Conservation (phyloP, 1,284 basidiomycete species). For the Sanghuangporus sanghuang region DNA sequence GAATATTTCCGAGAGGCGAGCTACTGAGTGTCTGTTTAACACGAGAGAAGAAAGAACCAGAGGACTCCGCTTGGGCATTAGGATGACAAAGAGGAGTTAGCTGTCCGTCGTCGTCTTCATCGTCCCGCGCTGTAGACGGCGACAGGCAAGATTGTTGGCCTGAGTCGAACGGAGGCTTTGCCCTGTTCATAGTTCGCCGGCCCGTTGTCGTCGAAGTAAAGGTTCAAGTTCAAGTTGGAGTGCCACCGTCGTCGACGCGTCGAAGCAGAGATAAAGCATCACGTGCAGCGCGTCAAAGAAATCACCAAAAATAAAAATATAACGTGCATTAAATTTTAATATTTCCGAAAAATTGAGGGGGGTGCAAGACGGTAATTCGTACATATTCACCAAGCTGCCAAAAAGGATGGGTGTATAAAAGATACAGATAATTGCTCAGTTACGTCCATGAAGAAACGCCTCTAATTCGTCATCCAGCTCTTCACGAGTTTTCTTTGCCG, state of each 20-base stretch:
- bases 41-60: constrained; percentile 12
- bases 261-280: not conserved
- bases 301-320: not conserved
- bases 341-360: not conserved
- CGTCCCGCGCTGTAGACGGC: not conserved
- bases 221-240: not conserved
- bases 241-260: not conserved
- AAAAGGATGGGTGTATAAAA: not conserved
- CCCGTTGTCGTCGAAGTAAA: not conserved
- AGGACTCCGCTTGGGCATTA: not conserved
- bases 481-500: constrained; percentile 55
- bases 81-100: constrained; percentile 13
- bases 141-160: not conserved
- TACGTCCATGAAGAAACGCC: constrained; percentile 54
- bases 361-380: not conserved
- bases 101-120: constrained; percentile 12
- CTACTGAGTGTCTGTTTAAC: constrained; percentile 9
- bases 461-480: constrained; percentile 76
- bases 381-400: not conserved
- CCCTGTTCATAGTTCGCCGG: not conserved
- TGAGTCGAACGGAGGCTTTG: not conserved
- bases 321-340: no score
- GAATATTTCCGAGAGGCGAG: constrained; percentile 6
- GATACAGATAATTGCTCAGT: not conserved
- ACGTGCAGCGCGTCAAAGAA: not conserved